A percentile compares a stretch with the other conserved stretches of the same genome.
These are phyloP conservation scores for Skeletonema tropicum DNA, from an alignment of 108 stramenopile genomes.

Conservation along the genomic window DNA sequence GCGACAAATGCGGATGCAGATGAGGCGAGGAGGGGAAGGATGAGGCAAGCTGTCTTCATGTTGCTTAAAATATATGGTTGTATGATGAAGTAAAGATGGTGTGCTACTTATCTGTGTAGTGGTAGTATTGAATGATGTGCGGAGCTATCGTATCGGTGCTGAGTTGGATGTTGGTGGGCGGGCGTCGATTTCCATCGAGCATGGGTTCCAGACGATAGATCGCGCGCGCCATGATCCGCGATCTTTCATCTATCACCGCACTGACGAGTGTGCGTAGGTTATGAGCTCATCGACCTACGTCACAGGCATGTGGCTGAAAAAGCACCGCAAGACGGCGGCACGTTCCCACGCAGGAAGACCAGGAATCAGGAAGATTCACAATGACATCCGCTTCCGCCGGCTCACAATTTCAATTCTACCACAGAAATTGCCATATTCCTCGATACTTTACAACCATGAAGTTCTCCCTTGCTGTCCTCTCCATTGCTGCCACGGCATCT, in stretches of 20 bases:
- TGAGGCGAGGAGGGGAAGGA: constrained; percentile 43
- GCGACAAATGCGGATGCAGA: constrained; percentile 38
- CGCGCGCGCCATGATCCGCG: no score
- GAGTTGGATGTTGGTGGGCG: no score
- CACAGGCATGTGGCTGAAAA: background rate
- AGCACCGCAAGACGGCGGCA: background rate
- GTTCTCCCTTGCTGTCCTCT: constrained; percentile 50
- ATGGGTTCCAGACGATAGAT: no score
- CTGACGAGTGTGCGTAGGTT: background rate
- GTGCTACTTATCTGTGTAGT: background rate
- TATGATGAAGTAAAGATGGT: no score
- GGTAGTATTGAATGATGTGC: background rate
- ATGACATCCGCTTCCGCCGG: background rate
- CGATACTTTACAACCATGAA: constrained; percentile 41
- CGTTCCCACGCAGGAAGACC: background rate
- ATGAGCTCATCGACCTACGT: background rate
- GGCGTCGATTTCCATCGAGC: background rate
- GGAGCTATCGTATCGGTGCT: background rate
- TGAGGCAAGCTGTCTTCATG: constrained; percentile 16
- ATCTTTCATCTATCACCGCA: background rate
- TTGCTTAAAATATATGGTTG: no score
- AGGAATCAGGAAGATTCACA: background rate
- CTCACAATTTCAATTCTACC: constrained; percentile 9
- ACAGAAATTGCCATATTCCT: constrained; percentile 7
- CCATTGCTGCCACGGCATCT: constrained; percentile 54